phyloP scores from a whole-genome alignment of 306 rosid species.

The Senna tora region DNA sequence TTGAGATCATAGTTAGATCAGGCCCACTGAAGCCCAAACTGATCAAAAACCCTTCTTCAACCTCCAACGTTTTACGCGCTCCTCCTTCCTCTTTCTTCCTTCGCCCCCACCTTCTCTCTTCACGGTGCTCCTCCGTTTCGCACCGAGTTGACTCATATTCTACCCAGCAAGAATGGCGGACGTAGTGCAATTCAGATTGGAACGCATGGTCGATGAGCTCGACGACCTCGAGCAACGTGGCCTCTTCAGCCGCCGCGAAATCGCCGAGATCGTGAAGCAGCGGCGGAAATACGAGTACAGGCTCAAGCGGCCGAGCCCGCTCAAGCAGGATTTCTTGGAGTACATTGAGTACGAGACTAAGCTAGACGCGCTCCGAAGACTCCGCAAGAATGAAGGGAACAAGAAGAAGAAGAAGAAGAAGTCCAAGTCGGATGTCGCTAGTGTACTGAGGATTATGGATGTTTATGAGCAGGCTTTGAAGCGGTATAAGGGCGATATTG shows the following conservation, averaged over 20 bases:
- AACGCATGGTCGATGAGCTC: constrained; percentile 53
- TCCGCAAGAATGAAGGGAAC: constrained; percentile 47
- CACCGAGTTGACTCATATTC: not conserved
- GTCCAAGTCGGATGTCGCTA: constrained; percentile 46
- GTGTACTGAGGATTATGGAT: constrained; percentile 35
- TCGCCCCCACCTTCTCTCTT: too few relatives aligned
- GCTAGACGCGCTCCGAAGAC: constrained; percentile 44
- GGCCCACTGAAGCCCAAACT: too few relatives aligned
- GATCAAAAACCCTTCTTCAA: too few relatives aligned
- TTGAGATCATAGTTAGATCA: too few relatives aligned
- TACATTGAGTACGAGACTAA: constrained; percentile 52
- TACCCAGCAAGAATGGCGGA: constrained; percentile 41
- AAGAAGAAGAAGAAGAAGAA: constrained; percentile 36
- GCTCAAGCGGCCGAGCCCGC: constrained; percentile 42
- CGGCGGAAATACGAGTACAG: constrained; percentile 52
- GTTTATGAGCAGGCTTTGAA: constrained; percentile 48
- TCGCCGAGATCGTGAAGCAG: constrained; percentile 52
- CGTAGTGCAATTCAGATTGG: constrained; percentile 51
- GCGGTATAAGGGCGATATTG: constrained; percentile 52
- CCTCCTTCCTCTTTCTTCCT: too few relatives aligned
- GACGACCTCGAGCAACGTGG: constrained; percentile 54
- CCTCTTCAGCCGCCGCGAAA: constrained; percentile 45
- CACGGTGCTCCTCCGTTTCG: not conserved
- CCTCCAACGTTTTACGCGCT: not conserved
- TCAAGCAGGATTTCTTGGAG: constrained; percentile 45